A percentile compares a stretch with the other conserved stretches of the same genome.
These are phyloP conservation scores for Globisporangium radiosum DNA, from an alignment of 352 stramenopile species.

Conservation along the genomic window DNA sequence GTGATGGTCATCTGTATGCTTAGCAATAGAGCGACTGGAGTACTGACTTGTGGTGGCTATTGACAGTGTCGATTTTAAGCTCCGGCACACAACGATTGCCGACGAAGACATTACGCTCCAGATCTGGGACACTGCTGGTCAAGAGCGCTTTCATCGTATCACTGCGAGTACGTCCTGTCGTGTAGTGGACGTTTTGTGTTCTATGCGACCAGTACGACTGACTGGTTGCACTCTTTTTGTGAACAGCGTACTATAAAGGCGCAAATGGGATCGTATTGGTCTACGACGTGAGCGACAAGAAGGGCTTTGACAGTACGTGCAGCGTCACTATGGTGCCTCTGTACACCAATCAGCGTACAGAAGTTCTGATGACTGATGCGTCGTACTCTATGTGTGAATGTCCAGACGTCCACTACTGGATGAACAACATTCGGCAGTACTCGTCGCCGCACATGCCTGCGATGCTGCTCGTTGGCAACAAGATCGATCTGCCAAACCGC, in stretches of 20 bases:
- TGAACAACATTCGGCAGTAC: constrained; percentile 93
- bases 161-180: constrained; percentile 69
- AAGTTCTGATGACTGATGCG: no score
- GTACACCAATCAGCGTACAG: no score
- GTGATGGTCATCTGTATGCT: no score
- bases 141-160: constrained; percentile 93
- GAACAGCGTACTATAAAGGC: constrained; percentile 90
- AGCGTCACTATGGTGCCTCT: neutral
- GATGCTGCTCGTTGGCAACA: constrained; percentile 90
- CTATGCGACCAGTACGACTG: neutral
- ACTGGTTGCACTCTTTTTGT: constrained; percentile 10
- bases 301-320: constrained; percentile 89
- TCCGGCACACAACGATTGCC: constrained; percentile 77
- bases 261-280: constrained; percentile 92
- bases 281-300: constrained; percentile 90
- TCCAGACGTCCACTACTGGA: constrained; percentile 91
- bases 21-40: neutral
- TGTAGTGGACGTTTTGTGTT: neutral
- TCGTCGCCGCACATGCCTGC: constrained; percentile 64
- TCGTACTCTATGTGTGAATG: no score
- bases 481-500: constrained; percentile 87
- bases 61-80: constrained; percentile 90
- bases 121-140: constrained; percentile 93
- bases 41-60: constrained; percentile 5
- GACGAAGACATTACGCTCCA: constrained; percentile 88